These are phyloP conservation scores for Heritiera fomes DNA, from an alignment of 345 rosid genomes.

Conservation along the genomic window DNA sequence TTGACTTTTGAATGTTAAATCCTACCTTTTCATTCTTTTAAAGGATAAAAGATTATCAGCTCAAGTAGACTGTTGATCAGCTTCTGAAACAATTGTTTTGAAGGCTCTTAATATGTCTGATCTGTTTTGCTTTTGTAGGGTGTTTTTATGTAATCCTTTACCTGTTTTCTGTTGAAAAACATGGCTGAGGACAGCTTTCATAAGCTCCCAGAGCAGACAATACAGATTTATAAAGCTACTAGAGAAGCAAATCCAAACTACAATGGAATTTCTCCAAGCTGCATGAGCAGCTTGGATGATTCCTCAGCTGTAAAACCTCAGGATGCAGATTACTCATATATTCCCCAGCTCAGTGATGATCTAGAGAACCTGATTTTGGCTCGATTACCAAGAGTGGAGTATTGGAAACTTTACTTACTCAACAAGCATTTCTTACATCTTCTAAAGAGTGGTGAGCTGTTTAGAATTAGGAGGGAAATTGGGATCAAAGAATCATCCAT, in stretches of 20 bases:
- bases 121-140: conserved; percentile 12
- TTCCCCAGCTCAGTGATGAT: conserved; percentile 66
- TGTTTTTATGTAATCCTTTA: conserved; percentile 11
- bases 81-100: background rate
- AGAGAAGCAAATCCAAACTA: background rate
- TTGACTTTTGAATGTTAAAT: conserved; percentile 13
- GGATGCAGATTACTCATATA: conserved; percentile 91
- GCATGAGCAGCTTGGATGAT: conserved; percentile 27
- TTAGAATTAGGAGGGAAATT: conserved; percentile 62
- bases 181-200: conserved; percentile 29
- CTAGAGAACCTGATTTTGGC: conserved; percentile 73
- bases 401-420: conserved; percentile 61
- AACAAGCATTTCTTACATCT: conserved; percentile 56
- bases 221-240: background rate
- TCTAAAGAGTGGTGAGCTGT: conserved; percentile 67
- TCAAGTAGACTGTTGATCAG: background rate
- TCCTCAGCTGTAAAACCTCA: conserved; percentile 54
- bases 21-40: background rate
- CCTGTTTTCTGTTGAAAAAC: conserved; percentile 6
- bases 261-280: conserved; percentile 8
- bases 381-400: conserved; percentile 65
- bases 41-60: background rate
- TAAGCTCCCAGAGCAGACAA: conserved; percentile 24
- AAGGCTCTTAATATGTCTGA: too few species aligned
- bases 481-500: conserved; percentile 67